Evolutionary conservation across 495 filamentous ascomycete genomes (phyloP).

Genomic region (Cenococcum geophilum): DNA sequence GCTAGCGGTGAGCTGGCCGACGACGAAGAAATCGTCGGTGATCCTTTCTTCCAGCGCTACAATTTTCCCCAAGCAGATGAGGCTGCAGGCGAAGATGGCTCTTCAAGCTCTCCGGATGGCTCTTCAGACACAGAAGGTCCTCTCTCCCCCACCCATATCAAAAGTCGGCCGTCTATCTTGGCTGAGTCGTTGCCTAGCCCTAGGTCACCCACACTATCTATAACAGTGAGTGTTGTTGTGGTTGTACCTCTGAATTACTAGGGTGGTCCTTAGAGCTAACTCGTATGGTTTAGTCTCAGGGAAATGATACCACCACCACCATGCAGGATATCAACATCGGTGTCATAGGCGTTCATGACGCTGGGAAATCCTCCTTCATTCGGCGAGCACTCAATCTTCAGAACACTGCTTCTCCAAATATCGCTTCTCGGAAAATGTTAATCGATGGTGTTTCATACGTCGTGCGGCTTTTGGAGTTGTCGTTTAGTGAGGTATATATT

Average conservation of each 20-base stretch:
- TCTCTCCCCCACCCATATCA: constrained; percentile 28
- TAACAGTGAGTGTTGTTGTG: constrained; percentile 19
- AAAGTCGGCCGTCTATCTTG: constrained; percentile 5
- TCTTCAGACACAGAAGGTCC: constrained; percentile 33
- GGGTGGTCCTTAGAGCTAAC: background rate
- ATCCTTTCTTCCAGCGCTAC: constrained; percentile 35
- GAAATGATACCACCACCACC: constrained; percentile 20
- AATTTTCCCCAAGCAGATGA: constrained; percentile 17
- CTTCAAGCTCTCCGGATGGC: constrained; percentile 20
- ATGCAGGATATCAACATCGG: constrained; percentile 76
- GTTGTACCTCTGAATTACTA: background rate
- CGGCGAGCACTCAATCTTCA: constrained; percentile 69
- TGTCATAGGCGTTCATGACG: constrained; percentile 70
- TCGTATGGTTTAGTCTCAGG: constrained; percentile 17
- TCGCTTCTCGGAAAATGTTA: constrained; percentile 62
- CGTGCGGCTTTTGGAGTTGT: constrained; percentile 75
- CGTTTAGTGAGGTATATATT: constrained; percentile 60
- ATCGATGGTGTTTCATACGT: constrained; percentile 70
- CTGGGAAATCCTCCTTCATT: constrained; percentile 88
- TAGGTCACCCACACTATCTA: constrained; percentile 19
- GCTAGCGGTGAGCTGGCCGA: constrained; percentile 19
- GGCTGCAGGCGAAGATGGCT: constrained; percentile 11
- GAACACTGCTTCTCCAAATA: constrained; percentile 45
- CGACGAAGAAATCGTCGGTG: constrained; percentile 31
- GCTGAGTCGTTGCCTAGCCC: constrained; percentile 23